Conservation (phyloP, 2,329 filamentous ascomycete species). For the Epicoccum nigrum region DNA sequence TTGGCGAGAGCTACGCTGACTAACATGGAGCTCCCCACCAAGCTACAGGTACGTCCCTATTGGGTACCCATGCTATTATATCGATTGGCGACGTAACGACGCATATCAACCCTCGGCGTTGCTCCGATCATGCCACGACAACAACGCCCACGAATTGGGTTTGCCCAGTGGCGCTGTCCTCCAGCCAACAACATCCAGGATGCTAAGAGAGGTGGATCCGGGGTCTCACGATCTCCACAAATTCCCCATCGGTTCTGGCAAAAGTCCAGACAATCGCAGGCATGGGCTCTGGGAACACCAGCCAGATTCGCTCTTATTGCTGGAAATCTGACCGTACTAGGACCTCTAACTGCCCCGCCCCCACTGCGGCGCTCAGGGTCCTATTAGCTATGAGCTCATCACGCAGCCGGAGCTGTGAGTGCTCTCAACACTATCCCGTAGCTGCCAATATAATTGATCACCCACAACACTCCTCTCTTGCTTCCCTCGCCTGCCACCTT, state of each 20-base stretch:
- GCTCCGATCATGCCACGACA: constrained; percentile 3
- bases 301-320: constrained; percentile 23
- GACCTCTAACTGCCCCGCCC: constrained; percentile 37
- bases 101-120: constrained; percentile 9
- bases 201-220: constrained; percentile 38
- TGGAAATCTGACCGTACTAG: constrained; percentile 29
- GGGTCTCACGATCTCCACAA: constrained; percentile 41
- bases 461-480: not conserved
- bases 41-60: not conserved
- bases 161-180: constrained; percentile 26
- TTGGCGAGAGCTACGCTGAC: constrained; percentile 13
- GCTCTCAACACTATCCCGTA: constrained; percentile 40
- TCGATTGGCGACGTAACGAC: constrained; percentile 7
- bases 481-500: not conserved
- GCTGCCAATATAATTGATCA: constrained; percentile 1
- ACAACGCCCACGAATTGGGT: constrained; percentile 1
- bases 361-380: constrained; percentile 37
- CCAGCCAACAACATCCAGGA: constrained; percentile 30
- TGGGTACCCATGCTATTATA: not conserved
- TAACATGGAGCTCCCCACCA: constrained; percentile 6
- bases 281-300: constrained; percentile 19
- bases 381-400: constrained; percentile 47
- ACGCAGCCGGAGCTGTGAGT: constrained; percentile 35
- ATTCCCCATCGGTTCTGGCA: constrained; percentile 27
- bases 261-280: constrained; percentile 26